Base-by-base conservation (phyloP, 2,329 filamentous ascomycete species). In the Microthyrium microscopicum region DNA sequence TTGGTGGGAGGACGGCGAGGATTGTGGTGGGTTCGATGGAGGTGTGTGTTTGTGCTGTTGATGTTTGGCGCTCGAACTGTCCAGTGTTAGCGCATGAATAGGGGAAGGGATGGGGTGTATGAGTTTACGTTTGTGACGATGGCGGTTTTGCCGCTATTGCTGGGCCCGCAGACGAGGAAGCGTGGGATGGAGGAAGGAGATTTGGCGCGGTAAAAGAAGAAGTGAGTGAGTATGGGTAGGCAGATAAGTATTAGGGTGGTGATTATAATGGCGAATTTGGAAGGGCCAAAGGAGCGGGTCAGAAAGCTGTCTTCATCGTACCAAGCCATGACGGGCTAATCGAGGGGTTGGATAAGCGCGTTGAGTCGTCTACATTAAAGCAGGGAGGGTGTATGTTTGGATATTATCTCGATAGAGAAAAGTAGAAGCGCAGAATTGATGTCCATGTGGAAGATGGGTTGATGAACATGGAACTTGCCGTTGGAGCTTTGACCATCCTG, bases 71-170 rank as follows among this genome's bases (percentile, higher is more conserved):
- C 47, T 74, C 61, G 31, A 61, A 53, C 61, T 64, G 45, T n/a
- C 11, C 5, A 15, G n/a, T 25, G 20, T 19, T 18, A 12, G 32
- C 16, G 8, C 18, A 17, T 24, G 11, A 31, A 19, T 20, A 17
- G 33, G 35, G 24, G 39, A 24, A 31, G 27, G 17, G 19, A 17
- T 16, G 34, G 20, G 9, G 16, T 36, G 16, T 19, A 16, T 21
- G 8, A 29, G 31, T 28, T 40, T 62, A 79, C 75, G 44, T 89
- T 66, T 16, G 82, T 84, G n/a, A 84, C 60, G 21, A 95, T 71
- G 6, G 80, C 70, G 0, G 89, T 95, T 62, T 95, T 98, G 47
- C 89, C 89, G 31, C 73, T 69, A 41, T 76, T 79, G 36, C 76
- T 75, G 12, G 87, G 83, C 1, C 89, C 89, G 31, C 85, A 53